A percentile compares a stretch with the other conserved stretches of the same genome.
Conservation (phyloP, 2,329 filamentous ascomycete genomes). For the Neopestalotiopsis sp. region DNA sequence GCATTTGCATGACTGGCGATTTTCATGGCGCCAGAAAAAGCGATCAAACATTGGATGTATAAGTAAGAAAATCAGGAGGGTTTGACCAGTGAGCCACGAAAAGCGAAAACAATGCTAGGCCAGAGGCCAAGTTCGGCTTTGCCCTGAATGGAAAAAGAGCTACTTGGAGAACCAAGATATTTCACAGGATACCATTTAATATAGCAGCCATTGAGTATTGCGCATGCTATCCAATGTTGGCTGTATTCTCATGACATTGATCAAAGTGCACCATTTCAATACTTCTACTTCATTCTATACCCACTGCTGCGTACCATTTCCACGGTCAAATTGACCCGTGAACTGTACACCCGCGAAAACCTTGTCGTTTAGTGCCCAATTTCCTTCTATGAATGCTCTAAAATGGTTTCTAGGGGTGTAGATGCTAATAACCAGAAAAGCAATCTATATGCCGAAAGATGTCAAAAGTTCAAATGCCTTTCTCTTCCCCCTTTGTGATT, state of each 20-base stretch:
- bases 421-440: not conserved
- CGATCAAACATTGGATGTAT: not conserved
- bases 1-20: not conserved
- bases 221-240: not conserved
- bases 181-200: not conserved
- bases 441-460: not conserved
- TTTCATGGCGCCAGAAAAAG: not conserved
- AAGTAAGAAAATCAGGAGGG: not conserved
- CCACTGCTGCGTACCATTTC: not conserved
- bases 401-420: not conserved
- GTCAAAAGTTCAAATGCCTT: not conserved
- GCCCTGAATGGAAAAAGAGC: not conserved
- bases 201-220: not conserved
- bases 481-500: conserved; percentile 19
- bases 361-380: not conserved
- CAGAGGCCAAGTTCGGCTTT: not conserved
- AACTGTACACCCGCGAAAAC: not conserved
- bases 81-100: not conserved
- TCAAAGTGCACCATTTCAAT: not conserved
- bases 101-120: not conserved
- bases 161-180: not conserved
- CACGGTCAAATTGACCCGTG: not conserved
- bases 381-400: not conserved
- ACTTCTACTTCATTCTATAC: not conserved
- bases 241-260: not conserved